These are phyloP conservation scores for Hemileccinum impolitum DNA, from an alignment of 768 basidiomycete genomes.

Conservation along the genomic window DNA sequence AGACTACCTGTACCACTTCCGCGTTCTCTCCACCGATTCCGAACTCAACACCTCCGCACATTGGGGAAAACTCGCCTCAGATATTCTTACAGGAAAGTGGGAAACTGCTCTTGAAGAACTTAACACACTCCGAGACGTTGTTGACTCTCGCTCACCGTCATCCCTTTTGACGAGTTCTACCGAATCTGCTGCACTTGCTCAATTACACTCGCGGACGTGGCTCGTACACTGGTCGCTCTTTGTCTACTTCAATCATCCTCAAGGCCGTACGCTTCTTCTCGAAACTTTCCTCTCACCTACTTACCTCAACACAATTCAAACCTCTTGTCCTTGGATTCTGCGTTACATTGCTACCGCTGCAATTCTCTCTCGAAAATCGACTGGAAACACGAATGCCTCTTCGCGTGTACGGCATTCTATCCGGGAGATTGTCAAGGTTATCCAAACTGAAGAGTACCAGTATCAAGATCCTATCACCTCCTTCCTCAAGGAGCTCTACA, in stretches of 20 bases:
- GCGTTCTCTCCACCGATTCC: slow-evolving; percentile 89
- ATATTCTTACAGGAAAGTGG: slow-evolving; percentile 94
- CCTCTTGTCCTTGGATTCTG: slow-evolving; percentile 89
- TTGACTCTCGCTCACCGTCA: slow-evolving; percentile 73
- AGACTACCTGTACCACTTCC: slow-evolving; percentile 98
- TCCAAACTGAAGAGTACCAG: slow-evolving; percentile 94
- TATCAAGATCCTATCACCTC: slow-evolving; percentile 91
- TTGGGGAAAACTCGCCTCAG: slow-evolving; percentile 98
- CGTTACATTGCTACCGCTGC: slow-evolving; percentile 93
- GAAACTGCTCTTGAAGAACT: slow-evolving; percentile 93
- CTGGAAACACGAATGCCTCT: slow-evolving; percentile 46
- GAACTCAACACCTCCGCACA: slow-evolving; percentile 94
- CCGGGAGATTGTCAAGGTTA: slow-evolving; percentile 87
- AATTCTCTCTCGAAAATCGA: slow-evolving; percentile 82
- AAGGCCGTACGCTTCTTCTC: slow-evolving; percentile 87
- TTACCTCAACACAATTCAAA: slow-evolving; percentile 98
- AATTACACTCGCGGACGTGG: slow-evolving; percentile 95
- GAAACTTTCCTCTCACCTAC: slow-evolving; percentile 96
- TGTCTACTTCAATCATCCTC: slow-evolving; percentile 95
- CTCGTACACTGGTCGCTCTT: slow-evolving; percentile 97
- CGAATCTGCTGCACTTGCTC: slow-evolving; percentile 71
- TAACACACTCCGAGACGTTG: slow-evolving; percentile 88
- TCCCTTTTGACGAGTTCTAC: slow-evolving; percentile 43
- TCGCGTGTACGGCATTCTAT: slow-evolving; percentile 85
- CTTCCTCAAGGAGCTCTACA: slow-evolving; percentile 91